A percentile compares a stretch with the other conserved stretches of the same genome.
Evolutionary conservation across 2,329 filamentous ascomycete species (phyloP).

Genomic region (Hypoxylon sp.): DNA sequence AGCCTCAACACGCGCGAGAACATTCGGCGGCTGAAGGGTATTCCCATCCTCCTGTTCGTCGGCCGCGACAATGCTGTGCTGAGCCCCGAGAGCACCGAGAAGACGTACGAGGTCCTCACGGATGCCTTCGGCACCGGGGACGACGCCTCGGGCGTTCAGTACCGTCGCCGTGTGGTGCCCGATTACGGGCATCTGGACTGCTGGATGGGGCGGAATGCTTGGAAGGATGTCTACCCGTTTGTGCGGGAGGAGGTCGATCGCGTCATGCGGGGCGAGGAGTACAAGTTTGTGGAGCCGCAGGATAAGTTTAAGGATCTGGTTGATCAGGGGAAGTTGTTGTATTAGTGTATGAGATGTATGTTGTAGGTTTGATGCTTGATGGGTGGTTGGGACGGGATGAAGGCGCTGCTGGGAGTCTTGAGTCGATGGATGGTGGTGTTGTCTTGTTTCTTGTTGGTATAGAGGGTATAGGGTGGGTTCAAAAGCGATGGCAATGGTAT

Average conservation of each 20-base stretch:
- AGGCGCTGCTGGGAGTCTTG: too few species aligned
- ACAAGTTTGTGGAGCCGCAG: slow-evolving; percentile 54
- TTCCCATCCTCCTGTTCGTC: slow-evolving; percentile 65
- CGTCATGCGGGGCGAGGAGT: slow-evolving; percentile 54
- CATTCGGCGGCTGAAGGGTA: slow-evolving; percentile 57
- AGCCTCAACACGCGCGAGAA: slow-evolving; percentile 60
- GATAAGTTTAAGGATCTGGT: slow-evolving; percentile 55
- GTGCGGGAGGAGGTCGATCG: slow-evolving; percentile 64
- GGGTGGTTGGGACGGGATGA: too few species aligned
- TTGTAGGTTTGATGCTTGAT: too few species aligned
- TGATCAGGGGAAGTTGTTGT: slow-evolving; percentile 51
- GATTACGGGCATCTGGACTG: slow-evolving; percentile 69
- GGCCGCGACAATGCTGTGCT: slow-evolving; percentile 66
- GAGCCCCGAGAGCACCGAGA: slow-evolving; percentile 61
- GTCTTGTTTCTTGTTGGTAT: too few species aligned
- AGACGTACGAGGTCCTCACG: slow-evolving; percentile 61
- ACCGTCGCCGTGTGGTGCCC: slow-evolving; percentile 61
- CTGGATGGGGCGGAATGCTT: slow-evolving; percentile 68
- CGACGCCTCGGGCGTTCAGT: slow-evolving; percentile 50
- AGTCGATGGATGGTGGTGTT: too few species aligned
- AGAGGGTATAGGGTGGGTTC: too few species aligned
- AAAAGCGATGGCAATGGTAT: too few species aligned
- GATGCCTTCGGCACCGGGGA: slow-evolving; percentile 56
- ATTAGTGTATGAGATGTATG: slow-evolving; percentile 34
- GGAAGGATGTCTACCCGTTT: slow-evolving; percentile 67